Conservation (phyloP, 2,329 filamentous ascomycete genomes). For the Pseudofabraea citricarpa region DNA sequence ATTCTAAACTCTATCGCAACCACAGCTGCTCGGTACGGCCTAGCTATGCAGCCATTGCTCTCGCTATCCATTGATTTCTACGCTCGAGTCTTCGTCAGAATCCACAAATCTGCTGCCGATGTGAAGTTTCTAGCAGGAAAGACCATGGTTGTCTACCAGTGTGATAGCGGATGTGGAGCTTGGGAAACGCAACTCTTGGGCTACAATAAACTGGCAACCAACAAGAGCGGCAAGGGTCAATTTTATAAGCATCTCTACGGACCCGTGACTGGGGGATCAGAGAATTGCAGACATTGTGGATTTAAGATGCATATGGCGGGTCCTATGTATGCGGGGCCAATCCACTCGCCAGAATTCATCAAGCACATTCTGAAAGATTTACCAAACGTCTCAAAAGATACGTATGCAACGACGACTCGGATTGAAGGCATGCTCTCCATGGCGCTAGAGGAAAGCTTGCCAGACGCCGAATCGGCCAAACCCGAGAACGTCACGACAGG, state of each 20-base stretch:
- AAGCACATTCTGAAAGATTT: constrained; percentile 71
- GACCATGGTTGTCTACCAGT: constrained; percentile 90
- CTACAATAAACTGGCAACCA: constrained; percentile 58
- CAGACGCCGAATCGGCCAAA: constrained; percentile 12
- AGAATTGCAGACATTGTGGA: constrained; percentile 76
- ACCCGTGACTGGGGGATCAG: constrained; percentile 61
- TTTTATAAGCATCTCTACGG: constrained; percentile 78
- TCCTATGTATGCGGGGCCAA: constrained; percentile 89
- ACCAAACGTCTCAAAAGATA: constrained; percentile 57
- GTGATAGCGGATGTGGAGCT: constrained; percentile 84
- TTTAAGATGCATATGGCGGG: constrained; percentile 83
- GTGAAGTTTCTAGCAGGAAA: constrained; percentile 90
- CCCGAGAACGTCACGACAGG: constrained; percentile 33
- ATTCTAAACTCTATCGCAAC: constrained; percentile 79
- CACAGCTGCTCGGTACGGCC: constrained; percentile 77
- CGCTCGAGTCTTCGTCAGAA: constrained; percentile 78
- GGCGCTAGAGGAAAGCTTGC: constrained; percentile 67
- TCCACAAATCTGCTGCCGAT: constrained; percentile 73
- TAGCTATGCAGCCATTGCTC: constrained; percentile 84
- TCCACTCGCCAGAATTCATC: constrained; percentile 83
- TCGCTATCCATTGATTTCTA: constrained; percentile 97
- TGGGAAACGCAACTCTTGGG: constrained; percentile 81
- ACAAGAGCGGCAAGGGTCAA: constrained; percentile 64
- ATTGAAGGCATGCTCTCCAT: constrained; percentile 90
- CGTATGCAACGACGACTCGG: constrained; percentile 75